phyloP scores from a whole-genome alignment of 2,329 filamentous ascomycete genomes.

The Venturia nashicola region DNA sequence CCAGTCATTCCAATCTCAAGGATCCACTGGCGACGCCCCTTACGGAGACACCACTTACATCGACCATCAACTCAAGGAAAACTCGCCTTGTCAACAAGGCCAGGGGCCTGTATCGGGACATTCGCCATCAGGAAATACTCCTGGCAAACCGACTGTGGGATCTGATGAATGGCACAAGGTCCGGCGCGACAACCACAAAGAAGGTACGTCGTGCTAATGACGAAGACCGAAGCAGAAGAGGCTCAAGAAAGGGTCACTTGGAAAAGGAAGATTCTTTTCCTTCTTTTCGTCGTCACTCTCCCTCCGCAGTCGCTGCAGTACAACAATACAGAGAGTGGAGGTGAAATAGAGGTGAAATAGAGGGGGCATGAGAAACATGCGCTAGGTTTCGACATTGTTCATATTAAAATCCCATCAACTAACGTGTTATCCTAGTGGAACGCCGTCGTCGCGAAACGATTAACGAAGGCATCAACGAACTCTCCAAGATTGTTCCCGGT shows the following conservation, averaged over 20 bases:
- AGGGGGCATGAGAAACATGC: not conserved
- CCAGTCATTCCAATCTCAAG: conserved; percentile 36
- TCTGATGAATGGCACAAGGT: conserved; percentile 98
- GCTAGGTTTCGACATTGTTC: not conserved
- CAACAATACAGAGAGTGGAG: not conserved
- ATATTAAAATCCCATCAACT: conserved; percentile 13
- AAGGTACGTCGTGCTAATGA: conserved; percentile 49
- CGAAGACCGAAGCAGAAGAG: not conserved
- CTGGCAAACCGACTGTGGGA: conserved; percentile 72
- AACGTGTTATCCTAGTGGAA: conserved; percentile 54
- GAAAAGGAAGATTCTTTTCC: too few species aligned
- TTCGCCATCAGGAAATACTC: conserved; percentile 15
- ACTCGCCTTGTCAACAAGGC: conserved; percentile 34
- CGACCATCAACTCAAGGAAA: conserved; percentile 19
- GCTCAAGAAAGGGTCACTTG: not conserved
- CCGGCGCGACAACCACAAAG: conserved; percentile 96
- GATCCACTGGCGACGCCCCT: conserved; percentile 23
- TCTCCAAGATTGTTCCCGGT: conserved; percentile 92
- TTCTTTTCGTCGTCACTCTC: too few species aligned
- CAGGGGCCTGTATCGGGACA: conserved; percentile 29
- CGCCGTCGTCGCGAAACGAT: conserved; percentile 94
- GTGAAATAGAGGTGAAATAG: not conserved
- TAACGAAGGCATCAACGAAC: conserved; percentile 96
- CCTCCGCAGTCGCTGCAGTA: too few species aligned
- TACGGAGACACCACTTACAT: conserved; percentile 25